phyloP scores from a whole-genome alignment of 306 rosid genomes.

The Cucurbita ficifolia region DNA sequence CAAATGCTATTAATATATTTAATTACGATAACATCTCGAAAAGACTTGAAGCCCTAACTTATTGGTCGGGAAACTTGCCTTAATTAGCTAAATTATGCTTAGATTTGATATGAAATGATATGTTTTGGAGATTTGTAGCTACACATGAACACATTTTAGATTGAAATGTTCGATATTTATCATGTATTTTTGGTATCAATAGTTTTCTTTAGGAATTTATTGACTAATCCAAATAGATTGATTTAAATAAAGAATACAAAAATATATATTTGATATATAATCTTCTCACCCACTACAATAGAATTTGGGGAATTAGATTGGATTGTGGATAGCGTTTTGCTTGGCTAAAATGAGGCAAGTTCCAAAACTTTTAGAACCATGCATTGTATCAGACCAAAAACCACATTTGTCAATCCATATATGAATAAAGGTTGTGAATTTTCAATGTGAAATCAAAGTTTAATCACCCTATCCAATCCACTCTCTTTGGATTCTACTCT shows the following conservation, averaged over 20 bases:
- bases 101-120: too few species aligned
- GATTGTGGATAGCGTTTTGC: neutral
- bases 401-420: neutral
- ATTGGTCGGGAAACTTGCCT: too few species aligned
- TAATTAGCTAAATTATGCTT: too few species aligned
- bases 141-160: neutral
- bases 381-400: neutral
- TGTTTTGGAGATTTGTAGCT: neutral
- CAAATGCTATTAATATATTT: neutral
- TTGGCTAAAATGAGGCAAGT: conserved; percentile 1
- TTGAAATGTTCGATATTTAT: neutral
- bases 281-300: neutral
- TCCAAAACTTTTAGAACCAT: neutral
- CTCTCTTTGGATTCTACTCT: neutral
- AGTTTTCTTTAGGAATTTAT: neutral
- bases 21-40: too few species aligned
- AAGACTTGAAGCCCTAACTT: too few species aligned
- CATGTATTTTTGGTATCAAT: neutral
- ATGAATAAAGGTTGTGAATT: neutral
- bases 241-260: neutral
- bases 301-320: neutral
- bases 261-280: neutral
- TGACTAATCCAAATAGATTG: neutral
- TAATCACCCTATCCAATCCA: neutral
- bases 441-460: neutral